A percentile compares a stretch with the other conserved stretches of the same genome.
Evolutionary conservation across 2,329 filamentous ascomycete species (phyloP).

Genomic region (Colletotrichum neosansevieriae): DNA sequence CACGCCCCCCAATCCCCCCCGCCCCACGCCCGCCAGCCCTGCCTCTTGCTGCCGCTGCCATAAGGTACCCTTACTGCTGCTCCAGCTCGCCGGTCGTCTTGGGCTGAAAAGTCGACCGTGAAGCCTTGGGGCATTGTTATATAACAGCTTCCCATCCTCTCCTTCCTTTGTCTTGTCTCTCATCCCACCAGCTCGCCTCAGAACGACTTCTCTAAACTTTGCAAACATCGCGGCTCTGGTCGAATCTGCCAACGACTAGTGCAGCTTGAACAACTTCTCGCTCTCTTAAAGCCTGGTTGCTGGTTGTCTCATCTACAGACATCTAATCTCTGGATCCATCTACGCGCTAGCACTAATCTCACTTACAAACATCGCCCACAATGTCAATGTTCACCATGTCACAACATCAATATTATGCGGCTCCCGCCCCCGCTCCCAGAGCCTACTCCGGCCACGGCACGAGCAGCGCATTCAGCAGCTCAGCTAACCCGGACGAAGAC

Average conservation of each 20-base stretch:
- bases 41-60: slow-evolving; percentile 30
- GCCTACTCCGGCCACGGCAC: slow-evolving; percentile 81
- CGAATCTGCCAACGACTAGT: background rate
- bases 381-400: slow-evolving; percentile 58
- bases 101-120: slow-evolving; percentile 17
- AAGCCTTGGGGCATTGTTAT: slow-evolving; percentile 35
- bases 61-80: slow-evolving; percentile 17
- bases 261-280: too few relatives aligned
- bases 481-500: slow-evolving; percentile 95
- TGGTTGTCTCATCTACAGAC: background rate
- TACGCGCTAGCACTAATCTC: too few relatives aligned
- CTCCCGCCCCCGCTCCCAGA: slow-evolving; percentile 62
- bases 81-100: slow-evolving; percentile 29
- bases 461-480: slow-evolving; percentile 94
- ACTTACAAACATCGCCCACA: slow-evolving; percentile 1
- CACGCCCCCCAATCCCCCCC: background rate
- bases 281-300: background rate
- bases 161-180: slow-evolving; percentile 11
- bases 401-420: slow-evolving; percentile 57
- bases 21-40: slow-evolving; percentile 27
- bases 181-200: slow-evolving; percentile 9
- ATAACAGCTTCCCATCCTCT: slow-evolving; percentile 36
- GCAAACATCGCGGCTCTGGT: background rate
- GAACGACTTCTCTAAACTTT: slow-evolving; percentile 1
- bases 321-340: too few relatives aligned